A percentile compares a stretch with the other conserved stretches of the same genome.
phyloP scores from a whole-genome alignment of 192 early-diverging fungal species.

The Phlyctochytrium bullatum region DNA sequence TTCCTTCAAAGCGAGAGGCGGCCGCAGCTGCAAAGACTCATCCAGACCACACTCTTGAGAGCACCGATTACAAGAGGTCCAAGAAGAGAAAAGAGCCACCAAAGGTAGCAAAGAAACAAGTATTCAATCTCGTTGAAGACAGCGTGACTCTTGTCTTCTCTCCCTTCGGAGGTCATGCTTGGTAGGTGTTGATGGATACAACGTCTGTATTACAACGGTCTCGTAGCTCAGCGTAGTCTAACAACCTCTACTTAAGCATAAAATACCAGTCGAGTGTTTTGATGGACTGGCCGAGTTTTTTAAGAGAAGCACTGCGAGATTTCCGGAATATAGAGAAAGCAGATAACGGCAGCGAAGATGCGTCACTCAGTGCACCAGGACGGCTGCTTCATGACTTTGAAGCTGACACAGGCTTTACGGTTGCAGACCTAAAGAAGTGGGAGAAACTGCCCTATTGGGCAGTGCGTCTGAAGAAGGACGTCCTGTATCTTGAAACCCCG shows the following conservation, averaged over 20 bases:
- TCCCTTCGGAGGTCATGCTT: neutral
- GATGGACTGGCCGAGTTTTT: neutral
- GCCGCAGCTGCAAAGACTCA: too few species aligned
- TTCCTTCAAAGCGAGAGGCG: too few species aligned
- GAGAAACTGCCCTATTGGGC: neutral
- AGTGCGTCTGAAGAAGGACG: neutral
- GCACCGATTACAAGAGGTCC: too few species aligned
- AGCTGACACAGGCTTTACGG: neutral
- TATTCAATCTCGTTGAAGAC: neutral
- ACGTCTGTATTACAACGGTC: neutral
- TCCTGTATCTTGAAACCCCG: neutral
- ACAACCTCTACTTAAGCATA: neutral
- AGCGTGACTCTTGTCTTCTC: neutral
- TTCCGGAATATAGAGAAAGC: neutral
- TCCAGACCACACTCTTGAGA: too few species aligned
- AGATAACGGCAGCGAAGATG: neutral
- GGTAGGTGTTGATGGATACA: neutral
- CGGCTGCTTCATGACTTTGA: neutral
- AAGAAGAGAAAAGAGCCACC: too few species aligned
- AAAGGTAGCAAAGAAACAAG: too few species aligned
- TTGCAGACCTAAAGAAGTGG: neutral
- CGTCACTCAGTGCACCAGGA: too few species aligned
- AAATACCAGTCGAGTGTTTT: neutral
- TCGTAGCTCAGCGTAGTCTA: too few species aligned
- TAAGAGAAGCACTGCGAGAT: neutral